phyloP scores from a whole-genome alignment of 2,329 filamentous ascomycete species.

The Helicocarpus griseus region DNA sequence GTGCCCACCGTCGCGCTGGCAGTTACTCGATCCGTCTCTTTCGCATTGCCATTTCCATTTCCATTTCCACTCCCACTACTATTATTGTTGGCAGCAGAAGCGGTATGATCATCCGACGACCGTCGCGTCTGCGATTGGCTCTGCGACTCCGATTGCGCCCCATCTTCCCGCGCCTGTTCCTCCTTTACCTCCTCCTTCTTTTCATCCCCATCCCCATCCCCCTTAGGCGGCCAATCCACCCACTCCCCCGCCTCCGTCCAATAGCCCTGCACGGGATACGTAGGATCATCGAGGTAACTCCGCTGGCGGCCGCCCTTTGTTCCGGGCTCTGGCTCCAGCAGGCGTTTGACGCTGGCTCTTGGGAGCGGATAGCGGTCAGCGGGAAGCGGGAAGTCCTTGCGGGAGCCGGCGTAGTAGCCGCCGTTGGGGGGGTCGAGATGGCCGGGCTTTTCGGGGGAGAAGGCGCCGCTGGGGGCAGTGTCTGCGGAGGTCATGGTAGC shows the following conservation, averaged over 20 bases:
- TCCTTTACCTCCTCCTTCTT: neutral
- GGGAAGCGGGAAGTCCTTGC: constrained; percentile 9
- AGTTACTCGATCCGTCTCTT: too few relatives aligned
- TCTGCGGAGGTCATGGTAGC: neutral
- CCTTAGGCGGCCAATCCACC: constrained; percentile 17
- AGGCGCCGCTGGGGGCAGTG: neutral
- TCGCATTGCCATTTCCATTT: too few relatives aligned
- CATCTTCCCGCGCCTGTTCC: neutral
- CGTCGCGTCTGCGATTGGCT: neutral
- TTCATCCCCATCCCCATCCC: neutral
- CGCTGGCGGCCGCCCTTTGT: constrained; percentile 11
- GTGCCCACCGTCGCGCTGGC: constrained; percentile 38
- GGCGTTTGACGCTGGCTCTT: constrained; percentile 6
- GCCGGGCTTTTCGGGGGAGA: constrained; percentile 6
- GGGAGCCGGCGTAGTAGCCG: constrained; percentile 9
- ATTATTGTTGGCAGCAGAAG: constrained; percentile 6
- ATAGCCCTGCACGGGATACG: constrained; percentile 5
- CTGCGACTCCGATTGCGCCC: neutral
- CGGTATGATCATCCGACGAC: constrained; percentile 4
- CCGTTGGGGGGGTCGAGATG: constrained; percentile 7
- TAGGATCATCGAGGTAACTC: constrained; percentile 9
- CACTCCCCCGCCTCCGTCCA: constrained; percentile 4
- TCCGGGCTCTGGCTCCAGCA: constrained; percentile 8
- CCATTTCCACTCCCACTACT: neutral
- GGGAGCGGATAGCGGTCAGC: constrained; percentile 9